A percentile compares a stretch with the other conserved stretches of the same genome.
Evolutionary conservation across 192 early-diverging fungal genomes (phyloP).

Genomic region (Coemansia sp.): DNA sequence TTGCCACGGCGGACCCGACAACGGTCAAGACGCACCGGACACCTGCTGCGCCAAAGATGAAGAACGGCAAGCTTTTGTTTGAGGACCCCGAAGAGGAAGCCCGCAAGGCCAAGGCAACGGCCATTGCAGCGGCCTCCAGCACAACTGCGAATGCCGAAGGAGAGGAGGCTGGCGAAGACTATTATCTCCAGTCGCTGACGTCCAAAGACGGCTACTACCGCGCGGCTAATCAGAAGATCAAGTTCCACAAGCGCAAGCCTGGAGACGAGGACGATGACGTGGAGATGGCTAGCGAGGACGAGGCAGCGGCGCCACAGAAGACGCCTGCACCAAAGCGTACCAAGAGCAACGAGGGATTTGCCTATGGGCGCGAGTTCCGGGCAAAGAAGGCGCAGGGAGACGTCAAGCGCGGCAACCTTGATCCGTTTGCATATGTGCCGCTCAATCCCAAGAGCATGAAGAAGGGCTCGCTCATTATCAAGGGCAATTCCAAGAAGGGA

Average conservation of each 20-base stretch:
- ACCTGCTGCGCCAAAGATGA: slow-evolving; percentile 57
- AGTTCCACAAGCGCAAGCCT: slow-evolving; percentile 76
- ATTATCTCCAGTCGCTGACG: slow-evolving; percentile 77
- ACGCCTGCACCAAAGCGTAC: slow-evolving; percentile 25
- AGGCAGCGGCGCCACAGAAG: slow-evolving; percentile 45
- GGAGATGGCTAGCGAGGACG: slow-evolving; percentile 68
- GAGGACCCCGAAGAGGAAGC: slow-evolving; percentile 60
- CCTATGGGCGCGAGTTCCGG: slow-evolving; percentile 66
- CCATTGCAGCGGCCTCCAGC: slow-evolving; percentile 23
- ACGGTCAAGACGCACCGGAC: slow-evolving; percentile 40
- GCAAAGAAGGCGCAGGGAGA: slow-evolving; percentile 88
- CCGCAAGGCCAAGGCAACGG: slow-evolving; percentile 36
- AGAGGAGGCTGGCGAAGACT: slow-evolving; percentile 64
- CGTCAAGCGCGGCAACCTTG: slow-evolving; percentile 79
- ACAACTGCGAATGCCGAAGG: slow-evolving; percentile 37
- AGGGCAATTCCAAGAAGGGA: slow-evolving; percentile 47
- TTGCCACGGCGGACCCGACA: slow-evolving; percentile 53
- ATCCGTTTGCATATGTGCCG: slow-evolving; percentile 97
- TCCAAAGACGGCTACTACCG: slow-evolving; percentile 85
- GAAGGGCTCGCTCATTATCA: slow-evolving; percentile 40
- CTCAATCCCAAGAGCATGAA: slow-evolving; percentile 58
- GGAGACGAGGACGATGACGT: slow-evolving; percentile 59
- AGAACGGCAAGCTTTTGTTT: slow-evolving; percentile 82
- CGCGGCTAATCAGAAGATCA: slow-evolving; percentile 78
- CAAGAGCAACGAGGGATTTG: slow-evolving; percentile 29